These are phyloP conservation scores for Favolaschia claudopus DNA, from an alignment of 768 basidiomycete species.

Conservation along the genomic window DNA sequence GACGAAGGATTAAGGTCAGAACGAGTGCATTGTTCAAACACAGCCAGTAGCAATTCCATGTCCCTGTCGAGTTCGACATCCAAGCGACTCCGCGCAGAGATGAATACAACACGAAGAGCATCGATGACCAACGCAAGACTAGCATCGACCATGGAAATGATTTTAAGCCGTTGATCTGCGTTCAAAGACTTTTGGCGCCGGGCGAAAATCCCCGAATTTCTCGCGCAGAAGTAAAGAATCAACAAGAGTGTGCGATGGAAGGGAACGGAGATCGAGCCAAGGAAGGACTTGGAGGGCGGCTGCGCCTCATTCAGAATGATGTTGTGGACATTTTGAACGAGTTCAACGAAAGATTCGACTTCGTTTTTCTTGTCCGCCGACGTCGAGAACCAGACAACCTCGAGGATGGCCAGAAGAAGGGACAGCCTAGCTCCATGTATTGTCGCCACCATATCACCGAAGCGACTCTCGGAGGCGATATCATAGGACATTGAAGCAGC, in stretches of 20 bases:
- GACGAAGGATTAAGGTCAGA: slow-evolving; percentile 74
- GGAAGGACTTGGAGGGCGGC: slow-evolving; percentile 75
- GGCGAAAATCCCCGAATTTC: slow-evolving; percentile 62
- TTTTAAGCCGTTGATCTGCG: slow-evolving; percentile 66
- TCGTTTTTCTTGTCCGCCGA: slow-evolving; percentile 61
- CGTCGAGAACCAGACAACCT: slow-evolving; percentile 78
- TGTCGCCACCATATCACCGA: slow-evolving; percentile 85
- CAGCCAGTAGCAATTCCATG: slow-evolving; percentile 80
- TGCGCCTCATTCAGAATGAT: slow-evolving; percentile 80
- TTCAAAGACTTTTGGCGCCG: slow-evolving; percentile 58
- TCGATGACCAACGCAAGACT: slow-evolving; percentile 73
- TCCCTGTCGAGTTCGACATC: slow-evolving; percentile 79
- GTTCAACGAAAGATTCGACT: slow-evolving; percentile 63
- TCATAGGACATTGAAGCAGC: slow-evolving; percentile 70
- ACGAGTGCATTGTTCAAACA: slow-evolving; percentile 83
- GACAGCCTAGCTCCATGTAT: slow-evolving; percentile 81
- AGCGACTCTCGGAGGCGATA: slow-evolving; percentile 71
- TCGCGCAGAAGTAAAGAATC: slow-evolving; percentile 79
- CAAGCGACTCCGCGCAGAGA: slow-evolving; percentile 61
- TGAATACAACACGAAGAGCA: slow-evolving; percentile 69
- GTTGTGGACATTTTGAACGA: slow-evolving; percentile 66
- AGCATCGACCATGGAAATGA: slow-evolving; percentile 68
- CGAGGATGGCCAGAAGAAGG: slow-evolving; percentile 78
- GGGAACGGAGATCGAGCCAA: slow-evolving; percentile 65
- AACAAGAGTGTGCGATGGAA: slow-evolving; percentile 87